Base-by-base conservation (phyloP, 768 basidiomycete species). In the Boletus rubropictus region DNA sequence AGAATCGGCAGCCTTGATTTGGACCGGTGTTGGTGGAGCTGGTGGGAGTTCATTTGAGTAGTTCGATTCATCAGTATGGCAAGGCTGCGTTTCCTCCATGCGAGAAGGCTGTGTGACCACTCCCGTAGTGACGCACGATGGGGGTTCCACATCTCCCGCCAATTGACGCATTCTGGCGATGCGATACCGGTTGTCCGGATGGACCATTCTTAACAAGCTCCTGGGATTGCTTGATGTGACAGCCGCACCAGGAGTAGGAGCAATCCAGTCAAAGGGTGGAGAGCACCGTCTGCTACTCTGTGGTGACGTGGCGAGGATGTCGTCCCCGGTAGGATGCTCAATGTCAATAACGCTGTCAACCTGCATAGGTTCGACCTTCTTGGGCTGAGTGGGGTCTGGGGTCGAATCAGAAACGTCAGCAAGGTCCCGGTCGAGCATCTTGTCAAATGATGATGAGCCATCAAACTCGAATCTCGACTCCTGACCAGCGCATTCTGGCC, bases 371-470 rank as follows among this genome's bases (percentile, higher is more conserved):
- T 52, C 49, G 12, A 40, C 39, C n/a, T 45, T 42, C 17, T 34
- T 39, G 29, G 45, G 27, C 14, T 54, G 55, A 11, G 56, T 44
- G 6, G 56, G 45, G n/a, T 54, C 59, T 22, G 55, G 56, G 33
- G 59, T 55, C 8, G 60, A 54, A 39, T 58, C 61, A 22, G 56
- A 53, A 44, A 48, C 48, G 32, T 48, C 64, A 50, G 28, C 39
- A 25, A 61, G 59, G 41, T 59, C 65, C 46, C 64, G 72, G 54
- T 65, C 66, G 28, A 72, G 59, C 48, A 71, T 59, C 27, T 65
- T 62, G 44, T 69, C 68, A 44, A 70, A 72, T 18, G 69, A 74
- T 2, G 74, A 75, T 21, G 71, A 64, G 25, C 68, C 68, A 49
- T 64, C 61, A 42, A 72, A 72, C 48, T 69, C 58, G 53, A 66